Percentiles rank a stretch among this genome's conserved stretches.
phyloP scores from a whole-genome alignment of 1,284 basidiomycete genomes.

The Anthracocystis setariae region DNA sequence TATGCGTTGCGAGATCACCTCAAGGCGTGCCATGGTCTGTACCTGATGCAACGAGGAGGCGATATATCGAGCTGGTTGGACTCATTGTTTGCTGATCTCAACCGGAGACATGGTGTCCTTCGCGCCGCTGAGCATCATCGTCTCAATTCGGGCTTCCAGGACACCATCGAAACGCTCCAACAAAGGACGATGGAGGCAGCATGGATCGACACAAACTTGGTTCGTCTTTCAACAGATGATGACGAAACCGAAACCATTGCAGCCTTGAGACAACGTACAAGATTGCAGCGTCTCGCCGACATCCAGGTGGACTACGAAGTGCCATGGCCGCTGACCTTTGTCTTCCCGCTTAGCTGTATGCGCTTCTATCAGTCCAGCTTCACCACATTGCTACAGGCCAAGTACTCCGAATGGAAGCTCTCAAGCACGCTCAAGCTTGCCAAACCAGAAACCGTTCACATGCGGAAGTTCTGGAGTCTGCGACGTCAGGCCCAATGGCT shows the following conservation, averaged over 20 bases:
- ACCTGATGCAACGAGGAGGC: slow-evolving; percentile 42
- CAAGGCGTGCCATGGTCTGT: slow-evolving; percentile 35
- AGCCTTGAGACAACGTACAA: slow-evolving; percentile 13
- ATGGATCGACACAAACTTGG: slow-evolving; percentile 44
- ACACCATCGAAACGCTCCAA: slow-evolving; percentile 23
- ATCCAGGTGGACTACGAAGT: slow-evolving; percentile 40
- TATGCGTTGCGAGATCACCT: slow-evolving; percentile 37
- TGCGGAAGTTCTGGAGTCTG: slow-evolving; percentile 44
- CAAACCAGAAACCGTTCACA: slow-evolving; percentile 31
- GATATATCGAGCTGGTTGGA: slow-evolving; percentile 44
- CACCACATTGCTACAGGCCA: slow-evolving; percentile 34
- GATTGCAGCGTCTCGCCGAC: slow-evolving; percentile 30
- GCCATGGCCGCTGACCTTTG: slow-evolving; percentile 43
- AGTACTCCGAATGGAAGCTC: slow-evolving; percentile 33
- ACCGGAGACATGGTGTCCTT: slow-evolving; percentile 16
- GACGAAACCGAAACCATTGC: slow-evolving; percentile 19
- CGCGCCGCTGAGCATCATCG: slow-evolving; percentile 23
- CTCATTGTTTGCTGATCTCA: slow-evolving; percentile 32
- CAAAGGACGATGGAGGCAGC: background rate
- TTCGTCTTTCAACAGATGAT: slow-evolving; percentile 21
- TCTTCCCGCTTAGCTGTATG: slow-evolving; percentile 27
- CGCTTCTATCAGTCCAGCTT: slow-evolving; percentile 38
- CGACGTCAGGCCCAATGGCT: slow-evolving; percentile 43
- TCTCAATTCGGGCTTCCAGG: slow-evolving; percentile 34
- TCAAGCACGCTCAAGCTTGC: slow-evolving; percentile 27